A percentile compares a stretch with the other conserved stretches of the same genome.
Conservation (phyloP, 2,329 filamentous ascomycete species). For the Trichoderma guizhouense region DNA sequence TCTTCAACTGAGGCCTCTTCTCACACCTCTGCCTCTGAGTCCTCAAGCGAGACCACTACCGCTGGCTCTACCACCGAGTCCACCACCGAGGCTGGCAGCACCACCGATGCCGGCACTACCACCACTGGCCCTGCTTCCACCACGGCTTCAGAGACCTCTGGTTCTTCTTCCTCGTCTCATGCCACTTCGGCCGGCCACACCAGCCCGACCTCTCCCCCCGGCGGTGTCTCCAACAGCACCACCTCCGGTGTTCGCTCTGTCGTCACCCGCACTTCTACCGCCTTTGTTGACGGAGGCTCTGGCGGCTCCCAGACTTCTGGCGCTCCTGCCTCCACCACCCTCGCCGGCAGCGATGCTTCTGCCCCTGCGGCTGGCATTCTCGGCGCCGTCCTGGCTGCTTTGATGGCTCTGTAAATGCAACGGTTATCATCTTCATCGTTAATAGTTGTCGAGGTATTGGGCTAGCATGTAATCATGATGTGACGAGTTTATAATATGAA, state of each 20-base stretch:
- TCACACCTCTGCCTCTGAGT: neutral
- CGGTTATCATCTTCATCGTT: neutral
- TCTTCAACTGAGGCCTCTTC: neutral
- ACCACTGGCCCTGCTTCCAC: neutral
- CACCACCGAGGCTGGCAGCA: neutral
- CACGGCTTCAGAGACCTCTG: neutral
- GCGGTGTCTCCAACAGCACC: slow-evolving; percentile 16
- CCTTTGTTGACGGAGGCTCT: slow-evolving; percentile 20
- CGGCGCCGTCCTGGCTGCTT: slow-evolving; percentile 32
- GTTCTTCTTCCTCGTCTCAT: neutral
- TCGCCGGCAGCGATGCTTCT: slow-evolving; percentile 22
- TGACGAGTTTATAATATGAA: slow-evolving; percentile 9
- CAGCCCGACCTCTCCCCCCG: slow-evolving; percentile 1
- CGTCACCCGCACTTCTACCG: slow-evolving; percentile 21
- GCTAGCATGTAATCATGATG: slow-evolving; percentile 17
- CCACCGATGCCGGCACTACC: slow-evolving; percentile 2
- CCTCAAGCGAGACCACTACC: neutral
- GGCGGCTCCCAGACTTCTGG: slow-evolving; percentile 20
- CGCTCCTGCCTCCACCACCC: slow-evolving; percentile 16
- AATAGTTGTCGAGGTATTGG: slow-evolving; percentile 1
- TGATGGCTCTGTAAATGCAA: slow-evolving; percentile 32
- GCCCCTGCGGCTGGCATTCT: slow-evolving; percentile 30
- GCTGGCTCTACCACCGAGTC: slow-evolving; percentile 12
- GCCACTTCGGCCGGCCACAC: slow-evolving; percentile 14
- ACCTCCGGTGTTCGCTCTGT: slow-evolving; percentile 8